Base-by-base conservation (phyloP, 1,284 basidiomycete species). In the Waitea zeae region DNA sequence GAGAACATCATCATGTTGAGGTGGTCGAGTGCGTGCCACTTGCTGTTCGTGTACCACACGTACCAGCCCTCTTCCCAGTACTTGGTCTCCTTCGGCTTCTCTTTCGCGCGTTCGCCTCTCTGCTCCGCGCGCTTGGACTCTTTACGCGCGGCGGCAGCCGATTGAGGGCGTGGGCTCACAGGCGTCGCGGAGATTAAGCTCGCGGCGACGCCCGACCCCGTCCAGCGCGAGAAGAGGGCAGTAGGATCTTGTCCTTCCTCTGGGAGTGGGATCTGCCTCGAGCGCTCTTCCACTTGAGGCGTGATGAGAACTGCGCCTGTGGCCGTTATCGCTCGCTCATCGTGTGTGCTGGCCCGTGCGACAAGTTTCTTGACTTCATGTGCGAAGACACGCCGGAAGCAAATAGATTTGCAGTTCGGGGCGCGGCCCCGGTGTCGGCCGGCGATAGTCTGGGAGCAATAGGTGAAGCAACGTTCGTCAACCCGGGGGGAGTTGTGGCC, bases 11-110 rank as follows among this genome's bases (percentile, higher is more conserved):
- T 80, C 36, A 61, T 56, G 17, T 64, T 52, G 36, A 72, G 49
- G 45, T 68, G 71, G 46, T 75, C 65, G 42, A 65, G 58, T 9
- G 64, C 58, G 9, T 62, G 67, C 50, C 58, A 59, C 26, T 59
- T 57, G 35, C 61, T 69, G 38, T 61, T 60, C 17, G 65, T 67
- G 33, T 64, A 62, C 77, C 78, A 82, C 27, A 83, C 43, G 46
- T 83, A 83, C 64, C 67, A 75, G 2, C 79, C 78, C 45, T 74
- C 69, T 36, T 77, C 61, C 79, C 79, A 83, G 44, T 65, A 60
- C 41, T 61, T 65, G 19, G 55, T 56, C 12, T 59, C 53, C 34
- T 56, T 7, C 14, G 9, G 19, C 34, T 35, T 34, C n/a, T 5
- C 30, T n/a, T n/a, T n/a, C n/a, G n/a, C n/a, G n/a, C n/a, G n/a